These are phyloP conservation scores for Brassica incana DNA, from an alignment of 345 rosid genomes.

Conservation along the genomic window DNA sequence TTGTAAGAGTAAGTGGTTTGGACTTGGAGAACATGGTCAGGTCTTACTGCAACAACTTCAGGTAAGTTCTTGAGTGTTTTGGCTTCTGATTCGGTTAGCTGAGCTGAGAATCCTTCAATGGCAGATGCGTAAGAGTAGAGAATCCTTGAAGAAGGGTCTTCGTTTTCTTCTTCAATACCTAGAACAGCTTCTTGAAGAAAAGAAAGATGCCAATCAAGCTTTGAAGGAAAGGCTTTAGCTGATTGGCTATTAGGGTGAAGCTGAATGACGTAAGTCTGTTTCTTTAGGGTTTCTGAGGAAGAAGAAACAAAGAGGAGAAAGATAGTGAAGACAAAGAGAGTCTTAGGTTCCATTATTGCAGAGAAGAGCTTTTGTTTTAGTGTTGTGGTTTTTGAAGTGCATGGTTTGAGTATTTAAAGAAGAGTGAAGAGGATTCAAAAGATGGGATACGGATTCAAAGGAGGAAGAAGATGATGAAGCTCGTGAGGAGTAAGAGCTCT, in stretches of 20 bases:
- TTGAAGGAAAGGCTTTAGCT: constrained; percentile 46
- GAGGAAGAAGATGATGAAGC: constrained; percentile 64
- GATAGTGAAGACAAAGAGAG: constrained; percentile 26
- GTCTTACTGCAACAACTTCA: constrained; percentile 69
- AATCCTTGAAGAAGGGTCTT: constrained; percentile 55
- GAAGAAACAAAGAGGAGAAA: constrained; percentile 41
- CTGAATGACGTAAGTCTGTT: constrained; percentile 78
- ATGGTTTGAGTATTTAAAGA: constrained; percentile 69
- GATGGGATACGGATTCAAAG: constrained; percentile 32
- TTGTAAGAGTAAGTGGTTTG: constrained; percentile 89
- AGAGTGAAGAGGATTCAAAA: constrained; percentile 47
- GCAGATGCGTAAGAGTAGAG: constrained; percentile 86
- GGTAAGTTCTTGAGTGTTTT: constrained; percentile 48
- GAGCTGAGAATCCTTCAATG: constrained; percentile 88
- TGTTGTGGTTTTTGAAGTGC: constrained; percentile 36
- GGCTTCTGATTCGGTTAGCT: constrained; percentile 57
- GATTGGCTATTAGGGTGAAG: constrained; percentile 63
- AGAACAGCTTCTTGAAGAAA: constrained; percentile 54
- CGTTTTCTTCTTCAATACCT: constrained; percentile 15
- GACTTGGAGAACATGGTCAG: constrained; percentile 61
- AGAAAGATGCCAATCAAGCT: constrained; percentile 70
- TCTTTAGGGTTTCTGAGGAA: constrained; percentile 31
- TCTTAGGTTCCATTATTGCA: constrained; percentile 48
- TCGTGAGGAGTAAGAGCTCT: constrained; percentile 93
- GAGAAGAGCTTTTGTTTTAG: constrained; percentile 17